Evolutionary conservation across 768 basidiomycete species (phyloP), one percentile per base, ranked within the genome.

Genomic region (Podaxis rugospora): DNA sequence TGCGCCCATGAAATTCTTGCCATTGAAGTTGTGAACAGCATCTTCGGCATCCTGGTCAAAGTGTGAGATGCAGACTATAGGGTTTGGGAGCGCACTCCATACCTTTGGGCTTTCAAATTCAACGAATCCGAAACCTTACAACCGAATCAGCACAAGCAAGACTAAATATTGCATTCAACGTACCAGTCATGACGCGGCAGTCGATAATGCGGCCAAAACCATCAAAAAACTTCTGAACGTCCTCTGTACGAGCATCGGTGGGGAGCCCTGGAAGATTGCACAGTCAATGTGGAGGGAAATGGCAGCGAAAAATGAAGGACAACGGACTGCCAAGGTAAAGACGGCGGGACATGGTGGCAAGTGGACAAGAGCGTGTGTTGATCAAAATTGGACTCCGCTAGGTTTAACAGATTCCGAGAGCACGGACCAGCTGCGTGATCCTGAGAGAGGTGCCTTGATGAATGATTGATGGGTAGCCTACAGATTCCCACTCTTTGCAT

Each of bases 161-260:
- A n/a, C 42, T 14, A 25, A 47, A 25, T 27, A 25, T 36, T 11
- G 4, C 2, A 2, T 28, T 25, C 14, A 81, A 81, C 79, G 63
- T 67, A 93, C 92, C 92, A 44, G 93, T 95, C 93, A 96, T 95
- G 73, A 96, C 90, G 67, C 92, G 88, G 74, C 92, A 90, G 76
- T 96, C 95, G 66, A 90, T 79, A 65, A 95, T 92, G 59, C 84
- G 86, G 36, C 93, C 94, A 74, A 89, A 93, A 64, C 90, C 90
- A 63, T 93, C 92, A 72, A 98, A 97, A 70, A 94, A 85, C 72
- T 93, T 92, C 62, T 84, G 81, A 57, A 95, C 87, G 67, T 95
- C 93, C 28, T 93, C 90, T 14, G 88, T 82, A 67, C 91, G 89
- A 66, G 87, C 83, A 74, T 94, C 92, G 61, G 86, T 77, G 42